Percentiles rank a stretch among this genome's conserved stretches.
Conservation (phyloP, 768 basidiomycete species). For the Suillus decipiens region DNA sequence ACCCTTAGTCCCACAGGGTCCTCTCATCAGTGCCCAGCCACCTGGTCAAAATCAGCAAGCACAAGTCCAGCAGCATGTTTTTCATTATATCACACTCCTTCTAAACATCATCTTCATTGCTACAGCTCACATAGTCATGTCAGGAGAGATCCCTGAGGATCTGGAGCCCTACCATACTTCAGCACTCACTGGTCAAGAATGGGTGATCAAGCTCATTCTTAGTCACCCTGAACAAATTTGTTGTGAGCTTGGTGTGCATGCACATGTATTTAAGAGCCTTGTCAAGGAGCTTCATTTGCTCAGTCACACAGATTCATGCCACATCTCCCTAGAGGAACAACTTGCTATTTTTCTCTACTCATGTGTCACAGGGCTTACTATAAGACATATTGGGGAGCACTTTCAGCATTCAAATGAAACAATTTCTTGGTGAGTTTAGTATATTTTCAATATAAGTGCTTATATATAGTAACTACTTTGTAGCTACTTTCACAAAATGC, state of each 20-base stretch:
- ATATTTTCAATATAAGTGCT: no score
- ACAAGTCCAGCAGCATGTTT: not conserved
- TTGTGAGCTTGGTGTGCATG: constrained; percentile 19
- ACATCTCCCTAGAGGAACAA: constrained; percentile 37
- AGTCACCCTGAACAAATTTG: constrained; percentile 20
- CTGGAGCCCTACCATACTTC: not conserved
- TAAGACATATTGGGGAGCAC: constrained; percentile 9
- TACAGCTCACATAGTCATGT: not conserved
- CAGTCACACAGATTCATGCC: constrained; percentile 14
- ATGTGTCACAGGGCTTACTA: constrained; percentile 13
- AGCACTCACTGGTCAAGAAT: constrained; percentile 1
- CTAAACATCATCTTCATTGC: not conserved
- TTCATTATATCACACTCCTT: not conserved
- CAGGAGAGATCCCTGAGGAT: not conserved
- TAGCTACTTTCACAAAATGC: no score
- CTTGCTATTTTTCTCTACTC: constrained; percentile 39
- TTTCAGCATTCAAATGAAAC: constrained; percentile 8
- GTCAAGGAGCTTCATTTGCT: not conserved
- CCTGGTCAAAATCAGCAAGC: not conserved
- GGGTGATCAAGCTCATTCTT: constrained; percentile 18
- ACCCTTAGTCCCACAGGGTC: not conserved
- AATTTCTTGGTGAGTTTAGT: no score
- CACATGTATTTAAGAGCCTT: not conserved
- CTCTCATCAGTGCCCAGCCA: not conserved
- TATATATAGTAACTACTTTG: no score